Base-by-base conservation (phyloP, 2,329 filamentous ascomycete species). In the Alternaria triticina region DNA sequence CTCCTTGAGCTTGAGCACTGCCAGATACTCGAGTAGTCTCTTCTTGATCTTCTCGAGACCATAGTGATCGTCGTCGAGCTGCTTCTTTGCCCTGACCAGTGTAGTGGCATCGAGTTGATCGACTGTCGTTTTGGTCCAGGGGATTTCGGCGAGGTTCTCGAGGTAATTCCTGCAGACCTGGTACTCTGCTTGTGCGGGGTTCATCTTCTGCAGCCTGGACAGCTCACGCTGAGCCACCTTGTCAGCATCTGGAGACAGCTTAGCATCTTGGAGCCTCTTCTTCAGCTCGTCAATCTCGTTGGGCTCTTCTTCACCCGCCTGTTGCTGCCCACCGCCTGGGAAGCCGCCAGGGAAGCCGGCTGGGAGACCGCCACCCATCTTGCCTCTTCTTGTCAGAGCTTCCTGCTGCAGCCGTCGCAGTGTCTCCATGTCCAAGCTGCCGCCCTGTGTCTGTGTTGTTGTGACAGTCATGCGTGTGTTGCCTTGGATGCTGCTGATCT, bases 11-110 rank as follows among this genome's bases (percentile, higher is more conserved):
- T 96, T 91, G 56, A 99, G 85, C n/a, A 99, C 96, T 3, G 96
- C 96, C 46, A 99, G 86, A 76, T 99, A 99, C 79, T 98, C 96
- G 6, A 99, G 86, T 22, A 99, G 82, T 46, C 96, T 88, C 86
- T 97, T 97, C 88, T 99, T 99, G 76, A 99, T 95, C 81, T 95
- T 96, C 65, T 98, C 94, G 13, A 99, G 84, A 0, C 96, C 96
- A 72, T 98, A 98, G 79, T 99, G 96, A 76, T 99, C 96, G 67
- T 96, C 90, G 74, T 99, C 94, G 6, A 99, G 87, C 79, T 98
- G 96, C 81, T 94, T 92, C 58, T 93, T 89, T 7, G 96, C 96
- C 70, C 87, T 87, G 62, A 87, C 85, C 60, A 98, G 80, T 0
- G 94, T 97, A 10, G 93, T 90, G 0, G 88, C 87, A 8, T 94